phyloP scores from a whole-genome alignment of 352 stramenopile genomes.

The Globisporangium echinulatum region DNA sequence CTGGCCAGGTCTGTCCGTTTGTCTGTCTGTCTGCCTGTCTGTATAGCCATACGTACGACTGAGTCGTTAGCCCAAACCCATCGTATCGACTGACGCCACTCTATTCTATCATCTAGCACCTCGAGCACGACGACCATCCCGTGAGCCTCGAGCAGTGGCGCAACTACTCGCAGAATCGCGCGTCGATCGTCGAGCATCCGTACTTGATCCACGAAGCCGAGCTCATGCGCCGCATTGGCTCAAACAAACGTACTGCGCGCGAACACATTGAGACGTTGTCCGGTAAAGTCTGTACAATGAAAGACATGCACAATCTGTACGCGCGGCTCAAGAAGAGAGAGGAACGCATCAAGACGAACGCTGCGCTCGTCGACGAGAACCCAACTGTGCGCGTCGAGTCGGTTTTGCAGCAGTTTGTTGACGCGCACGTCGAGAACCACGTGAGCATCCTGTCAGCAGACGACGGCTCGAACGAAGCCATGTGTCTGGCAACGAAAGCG shows the following conservation, averaged over 20 bases:
- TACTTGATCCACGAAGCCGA: slow-evolving; percentile 70
- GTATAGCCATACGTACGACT: neutral
- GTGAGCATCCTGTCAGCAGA: slow-evolving; percentile 64
- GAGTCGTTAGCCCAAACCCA: no score
- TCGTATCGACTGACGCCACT: no score
- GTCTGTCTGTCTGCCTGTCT: neutral
- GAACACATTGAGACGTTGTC: slow-evolving; percentile 61
- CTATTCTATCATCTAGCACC: slow-evolving; percentile 19
- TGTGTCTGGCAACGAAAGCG: slow-evolving; percentile 59
- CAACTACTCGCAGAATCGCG: slow-evolving; percentile 77
- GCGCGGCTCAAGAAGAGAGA: slow-evolving; percentile 57
- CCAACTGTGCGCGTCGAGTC: slow-evolving; percentile 33
- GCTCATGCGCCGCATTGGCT: slow-evolving; percentile 59
- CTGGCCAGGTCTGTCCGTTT: slow-evolving; percentile 16
- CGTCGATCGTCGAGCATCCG: slow-evolving; percentile 58
- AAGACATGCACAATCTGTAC: slow-evolving; percentile 77
- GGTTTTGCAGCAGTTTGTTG: slow-evolving; percentile 62
- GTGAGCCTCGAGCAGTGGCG: slow-evolving; percentile 62
- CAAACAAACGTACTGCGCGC: slow-evolving; percentile 54
- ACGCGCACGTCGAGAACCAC: slow-evolving; percentile 66
- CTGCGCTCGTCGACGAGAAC: slow-evolving; percentile 19
- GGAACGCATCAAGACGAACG: slow-evolving; percentile 38
- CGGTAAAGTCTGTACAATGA: slow-evolving; percentile 71
- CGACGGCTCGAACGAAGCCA: slow-evolving; percentile 66
- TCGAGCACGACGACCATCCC: slow-evolving; percentile 61